Conservation (phyloP, 306 rosid genomes). For the Elaeagnus macrophylla region DNA sequence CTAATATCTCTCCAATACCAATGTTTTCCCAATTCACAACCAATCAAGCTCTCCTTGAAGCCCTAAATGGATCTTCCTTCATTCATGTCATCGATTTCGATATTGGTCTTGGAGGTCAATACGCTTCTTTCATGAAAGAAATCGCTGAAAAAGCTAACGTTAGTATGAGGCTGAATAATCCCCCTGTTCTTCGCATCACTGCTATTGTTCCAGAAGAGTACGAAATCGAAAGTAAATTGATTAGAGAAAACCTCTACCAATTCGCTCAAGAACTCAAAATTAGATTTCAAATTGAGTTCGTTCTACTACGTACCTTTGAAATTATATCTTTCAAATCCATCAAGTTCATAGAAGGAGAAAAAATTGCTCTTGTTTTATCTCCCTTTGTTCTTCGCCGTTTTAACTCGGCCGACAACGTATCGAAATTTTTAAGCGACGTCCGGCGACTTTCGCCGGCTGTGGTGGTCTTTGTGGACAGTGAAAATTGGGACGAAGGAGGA, state of each 20-base stretch:
- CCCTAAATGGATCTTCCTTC: slow-evolving; percentile 34
- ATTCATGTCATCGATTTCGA: slow-evolving; percentile 80
- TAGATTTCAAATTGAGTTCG: slow-evolving; percentile 53
- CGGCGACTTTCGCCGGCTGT: slow-evolving; percentile 51
- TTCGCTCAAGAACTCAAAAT: slow-evolving; percentile 73
- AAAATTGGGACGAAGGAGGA: slow-evolving; percentile 44
- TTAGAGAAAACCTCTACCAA: slow-evolving; percentile 51
- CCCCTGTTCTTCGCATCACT: slow-evolving; percentile 53
- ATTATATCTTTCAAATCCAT: slow-evolving; percentile 47
- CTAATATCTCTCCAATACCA: slow-evolving; percentile 60
- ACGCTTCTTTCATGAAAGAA: slow-evolving; percentile 81
- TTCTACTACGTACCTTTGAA: slow-evolving; percentile 44
- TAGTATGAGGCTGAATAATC: slow-evolving; percentile 3
- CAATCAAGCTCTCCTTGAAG: slow-evolving; percentile 78
- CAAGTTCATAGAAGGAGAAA: slow-evolving; percentile 66
- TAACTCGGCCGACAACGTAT: slow-evolving; percentile 17
- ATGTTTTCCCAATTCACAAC: slow-evolving; percentile 85
- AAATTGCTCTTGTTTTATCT: slow-evolving; percentile 49
- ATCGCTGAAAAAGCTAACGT: slow-evolving; percentile 50
- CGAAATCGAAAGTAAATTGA: slow-evolving; percentile 46
- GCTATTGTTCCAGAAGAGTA: slow-evolving; percentile 65
- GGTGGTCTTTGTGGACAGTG: slow-evolving; percentile 62
- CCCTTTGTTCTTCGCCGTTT: slow-evolving; percentile 60
- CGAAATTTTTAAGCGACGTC: slow-evolving; percentile 38
- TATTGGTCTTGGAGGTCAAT: slow-evolving; percentile 73